A percentile compares a stretch with the other conserved stretches of the same genome.
Evolutionary conservation across 495 filamentous ascomycete genomes (phyloP).

Genomic region (Thozetella sp.): DNA sequence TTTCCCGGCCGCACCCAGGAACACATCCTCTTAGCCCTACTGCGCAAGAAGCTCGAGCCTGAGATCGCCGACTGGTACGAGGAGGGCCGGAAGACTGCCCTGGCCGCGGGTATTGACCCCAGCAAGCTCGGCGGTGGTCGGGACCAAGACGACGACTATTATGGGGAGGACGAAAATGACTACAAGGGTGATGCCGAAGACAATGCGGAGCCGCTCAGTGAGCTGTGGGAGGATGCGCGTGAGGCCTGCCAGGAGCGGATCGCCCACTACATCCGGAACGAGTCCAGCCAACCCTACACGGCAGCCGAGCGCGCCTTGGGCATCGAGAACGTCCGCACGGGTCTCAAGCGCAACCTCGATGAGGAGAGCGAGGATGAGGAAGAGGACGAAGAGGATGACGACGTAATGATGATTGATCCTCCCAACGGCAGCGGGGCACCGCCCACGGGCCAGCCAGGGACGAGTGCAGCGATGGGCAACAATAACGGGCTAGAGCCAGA

Average conservation of each 20-base stretch:
- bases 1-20: slow-evolving; percentile 75
- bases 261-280: slow-evolving; percentile 39
- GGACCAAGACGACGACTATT: slow-evolving; percentile 24
- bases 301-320: slow-evolving; percentile 67
- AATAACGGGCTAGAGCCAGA: slow-evolving; percentile 19
- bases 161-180: slow-evolving; percentile 22
- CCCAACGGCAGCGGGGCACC: slow-evolving; percentile 13
- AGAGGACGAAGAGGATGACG: slow-evolving; percentile 61
- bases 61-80: slow-evolving; percentile 72
- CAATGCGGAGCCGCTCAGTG: slow-evolving; percentile 41
- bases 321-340: slow-evolving; percentile 71
- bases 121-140: slow-evolving; percentile 14
- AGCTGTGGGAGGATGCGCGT: slow-evolving; percentile 41
- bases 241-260: slow-evolving; percentile 34
- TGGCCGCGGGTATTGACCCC: slow-evolving; percentile 14
- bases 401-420: slow-evolving; percentile 36
- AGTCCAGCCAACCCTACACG: slow-evolving; percentile 60
- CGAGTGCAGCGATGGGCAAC: neutral
- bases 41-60: slow-evolving; percentile 83
- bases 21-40: slow-evolving; percentile 58
- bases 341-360: slow-evolving; percentile 57
- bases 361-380: slow-evolving; percentile 56
- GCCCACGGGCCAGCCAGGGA: neutral
- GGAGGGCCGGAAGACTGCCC: slow-evolving; percentile 49
- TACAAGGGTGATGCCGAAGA: slow-evolving; percentile 23